phyloP scores from a whole-genome alignment of 2,329 filamentous ascomycete species.

The Colletotrichum sp. region DNA sequence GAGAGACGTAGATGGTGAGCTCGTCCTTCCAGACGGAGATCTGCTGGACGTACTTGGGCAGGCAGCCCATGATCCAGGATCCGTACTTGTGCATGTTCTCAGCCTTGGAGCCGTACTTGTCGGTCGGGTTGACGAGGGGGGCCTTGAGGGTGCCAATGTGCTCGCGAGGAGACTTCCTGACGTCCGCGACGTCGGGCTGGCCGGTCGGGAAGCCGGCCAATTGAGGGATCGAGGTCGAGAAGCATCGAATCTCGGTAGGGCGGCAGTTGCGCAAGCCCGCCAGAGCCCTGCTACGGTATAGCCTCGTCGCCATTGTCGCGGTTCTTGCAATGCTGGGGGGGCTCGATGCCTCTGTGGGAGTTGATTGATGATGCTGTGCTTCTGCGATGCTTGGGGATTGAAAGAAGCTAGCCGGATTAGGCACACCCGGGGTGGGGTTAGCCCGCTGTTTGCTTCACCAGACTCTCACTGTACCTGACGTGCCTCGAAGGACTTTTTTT shows the following conservation, averaged over 20 bases:
- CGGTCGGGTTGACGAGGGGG: constrained; percentile 86
- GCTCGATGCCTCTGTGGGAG: constrained; percentile 22
- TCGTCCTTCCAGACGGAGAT: constrained; percentile 99
- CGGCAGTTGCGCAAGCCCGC: constrained; percentile 32
- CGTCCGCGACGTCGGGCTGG: constrained; percentile 64
- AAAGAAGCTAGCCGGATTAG: constrained; percentile 16
- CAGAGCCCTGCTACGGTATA: constrained; percentile 61
- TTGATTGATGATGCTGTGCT: constrained; percentile 22
- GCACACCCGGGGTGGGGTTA: background rate
- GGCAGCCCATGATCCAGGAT: constrained; percentile 92
- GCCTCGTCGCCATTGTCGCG: constrained; percentile 64
- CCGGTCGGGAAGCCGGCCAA: constrained; percentile 24
- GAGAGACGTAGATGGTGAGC: constrained; percentile 90
- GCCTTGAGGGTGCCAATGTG: constrained; percentile 67
- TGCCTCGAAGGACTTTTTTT: background rate
- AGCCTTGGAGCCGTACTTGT: constrained; percentile 89
- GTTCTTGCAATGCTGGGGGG: constrained; percentile 19
- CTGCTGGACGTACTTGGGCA: constrained; percentile 98
- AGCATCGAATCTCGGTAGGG: constrained; percentile 21
- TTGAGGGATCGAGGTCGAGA: constrained; percentile 25
- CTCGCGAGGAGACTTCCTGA: constrained; percentile 67
- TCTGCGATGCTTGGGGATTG: constrained; percentile 11
- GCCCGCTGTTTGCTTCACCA: background rate
- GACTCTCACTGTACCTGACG: background rate
- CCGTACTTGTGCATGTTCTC: constrained; percentile 93